Evolutionary conservation across 2,329 filamentous ascomycete genomes (phyloP), one percentile per base, ranked within the genome.

Genomic region (Colletotrichum viniferum): DNA sequence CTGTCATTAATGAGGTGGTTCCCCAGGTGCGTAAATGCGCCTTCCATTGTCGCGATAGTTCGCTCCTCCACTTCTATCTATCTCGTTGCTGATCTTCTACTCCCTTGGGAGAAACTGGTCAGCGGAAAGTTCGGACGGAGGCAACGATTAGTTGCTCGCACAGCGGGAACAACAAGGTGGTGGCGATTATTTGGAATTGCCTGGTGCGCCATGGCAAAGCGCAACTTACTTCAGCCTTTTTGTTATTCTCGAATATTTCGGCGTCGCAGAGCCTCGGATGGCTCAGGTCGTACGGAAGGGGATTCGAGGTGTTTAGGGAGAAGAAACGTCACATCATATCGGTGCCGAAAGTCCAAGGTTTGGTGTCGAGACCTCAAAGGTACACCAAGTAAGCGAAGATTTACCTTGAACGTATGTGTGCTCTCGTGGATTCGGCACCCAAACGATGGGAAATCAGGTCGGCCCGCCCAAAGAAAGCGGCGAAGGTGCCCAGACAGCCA

Each of bases 1-100:
- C 94, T 95, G 86, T 96, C 94, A 81, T 94, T 96, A 82, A 97
- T 92, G 79, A 96, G 88, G 86, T 96, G 94, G 86, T 97, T 98
- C 81, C 94, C 94, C 81, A 96, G 92, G 86, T 97, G 94, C 77
- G 94, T 96, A 84, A 97, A 98, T 79, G 95, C 94, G 83, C 94
- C 94, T 88, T 97, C 95, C 95, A 97, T 96, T 79, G 79, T 87
- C 75, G 78, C 73, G 78, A 79, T 78, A 76, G 56, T 67, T 67
- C 64, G 18, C n/a, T 69, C 60, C 48, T 72, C 69, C 56, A 34
- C 72, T 72, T 62, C 34, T 69, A 38, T 69, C 55, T 64, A 34
- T 36, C 21, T 69, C 9, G 55, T 24, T 71, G 60, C 68, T 74
- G 67, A 60, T 70, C 38, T 28, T 64, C 62, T 43, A 43, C 56